phyloP scores from a whole-genome alignment of 148 eudicot genomes.

The Rhododendron mucronatum region DNA sequence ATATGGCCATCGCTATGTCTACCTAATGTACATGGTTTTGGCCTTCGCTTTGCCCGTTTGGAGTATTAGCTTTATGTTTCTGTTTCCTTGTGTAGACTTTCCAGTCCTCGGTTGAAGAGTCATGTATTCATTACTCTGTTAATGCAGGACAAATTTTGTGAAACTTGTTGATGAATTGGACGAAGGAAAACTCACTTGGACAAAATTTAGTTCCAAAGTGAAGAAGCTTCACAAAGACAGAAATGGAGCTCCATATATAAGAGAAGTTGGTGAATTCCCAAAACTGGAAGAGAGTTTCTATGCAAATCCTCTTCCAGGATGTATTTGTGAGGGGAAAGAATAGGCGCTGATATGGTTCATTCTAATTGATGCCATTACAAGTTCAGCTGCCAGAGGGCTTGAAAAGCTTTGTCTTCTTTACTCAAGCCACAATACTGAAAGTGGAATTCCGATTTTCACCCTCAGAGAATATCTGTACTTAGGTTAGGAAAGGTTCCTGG shows the following conservation, averaged over 20 bases:
- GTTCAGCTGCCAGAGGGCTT: background rate
- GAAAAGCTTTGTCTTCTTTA: background rate
- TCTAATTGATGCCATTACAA: background rate
- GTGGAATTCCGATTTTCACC: background rate
- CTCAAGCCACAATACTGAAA: background rate
- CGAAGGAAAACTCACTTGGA: slow-evolving; percentile 66
- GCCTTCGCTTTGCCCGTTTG: background rate
- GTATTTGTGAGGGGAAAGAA: slow-evolving; percentile 56
- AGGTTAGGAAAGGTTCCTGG: background rate
- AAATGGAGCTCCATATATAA: slow-evolving; percentile 64
- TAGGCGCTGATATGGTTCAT: background rate
- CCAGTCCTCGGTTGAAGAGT: background rate
- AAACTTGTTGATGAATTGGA: slow-evolving; percentile 73
- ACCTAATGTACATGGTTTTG: background rate
- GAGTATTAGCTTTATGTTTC: background rate
- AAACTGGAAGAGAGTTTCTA: slow-evolving; percentile 95
- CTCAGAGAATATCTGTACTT: background rate
- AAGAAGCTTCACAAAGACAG: slow-evolving; percentile 70
- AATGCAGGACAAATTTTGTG: slow-evolving; percentile 74
- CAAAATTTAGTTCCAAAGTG: slow-evolving; percentile 62
- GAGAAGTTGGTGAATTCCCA: slow-evolving; percentile 84
- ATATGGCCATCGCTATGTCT: background rate
- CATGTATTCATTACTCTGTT: background rate
- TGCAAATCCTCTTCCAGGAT: slow-evolving; percentile 93
- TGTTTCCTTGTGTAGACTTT: background rate